Conservation (phyloP, 2,329 filamentous ascomycete species). For the Colletotrichum sp. region DNA sequence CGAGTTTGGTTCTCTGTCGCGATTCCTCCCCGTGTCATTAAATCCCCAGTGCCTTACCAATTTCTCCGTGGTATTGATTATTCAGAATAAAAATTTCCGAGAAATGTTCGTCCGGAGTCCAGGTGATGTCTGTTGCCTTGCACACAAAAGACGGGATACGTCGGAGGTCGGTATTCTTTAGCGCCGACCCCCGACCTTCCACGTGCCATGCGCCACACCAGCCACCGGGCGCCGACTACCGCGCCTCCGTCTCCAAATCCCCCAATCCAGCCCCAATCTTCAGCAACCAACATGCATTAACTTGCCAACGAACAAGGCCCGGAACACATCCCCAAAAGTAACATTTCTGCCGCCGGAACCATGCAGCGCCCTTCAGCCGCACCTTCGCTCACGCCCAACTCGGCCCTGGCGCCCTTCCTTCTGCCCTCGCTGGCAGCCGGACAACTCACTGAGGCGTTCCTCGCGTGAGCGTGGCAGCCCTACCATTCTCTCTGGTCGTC, state of each 20-base stretch:
- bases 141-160: accelerated
- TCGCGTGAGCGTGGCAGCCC: background rate
- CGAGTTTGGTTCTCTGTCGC: too few species aligned
- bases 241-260: background rate
- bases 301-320: background rate
- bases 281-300: background rate
- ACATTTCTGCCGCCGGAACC: background rate
- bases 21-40: accelerated
- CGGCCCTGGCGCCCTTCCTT: background rate
- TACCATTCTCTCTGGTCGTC: background rate
- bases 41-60: accelerated
- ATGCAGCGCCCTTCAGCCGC: background rate
- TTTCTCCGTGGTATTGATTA: background rate
- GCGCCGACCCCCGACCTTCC: background rate
- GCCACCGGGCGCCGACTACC: background rate
- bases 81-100: background rate
- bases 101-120: accelerated
- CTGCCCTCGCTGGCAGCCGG: background rate
- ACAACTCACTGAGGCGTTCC: background rate
- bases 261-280: background rate
- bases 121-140: accelerated
- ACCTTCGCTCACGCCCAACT: background rate
- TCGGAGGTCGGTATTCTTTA: background rate
- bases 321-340: background rate
- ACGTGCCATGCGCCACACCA: background rate